phyloP scores from a whole-genome alignment of 441 rosid genomes.

The Caryocar brasiliense region DNA sequence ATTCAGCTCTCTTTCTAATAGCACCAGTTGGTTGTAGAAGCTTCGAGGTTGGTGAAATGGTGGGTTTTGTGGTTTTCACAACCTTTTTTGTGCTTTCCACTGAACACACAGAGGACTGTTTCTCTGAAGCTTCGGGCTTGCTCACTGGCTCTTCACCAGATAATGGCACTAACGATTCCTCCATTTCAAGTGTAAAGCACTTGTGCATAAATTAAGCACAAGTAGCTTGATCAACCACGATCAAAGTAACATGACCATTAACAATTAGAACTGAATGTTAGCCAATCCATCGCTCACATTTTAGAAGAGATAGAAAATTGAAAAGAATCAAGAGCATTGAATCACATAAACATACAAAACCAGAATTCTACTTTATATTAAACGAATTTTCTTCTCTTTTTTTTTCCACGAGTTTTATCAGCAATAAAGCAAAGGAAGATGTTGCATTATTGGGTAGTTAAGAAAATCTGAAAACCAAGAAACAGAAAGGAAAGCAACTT shows the following conservation, averaged over 20 bases:
- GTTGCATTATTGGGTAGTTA: not conserved
- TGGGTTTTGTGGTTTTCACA: constrained; percentile 24
- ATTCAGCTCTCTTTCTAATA: constrained; percentile 45
- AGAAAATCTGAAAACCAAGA: not conserved
- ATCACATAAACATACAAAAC: not conserved
- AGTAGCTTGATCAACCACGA: constrained; percentile 9
- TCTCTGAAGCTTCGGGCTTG: constrained; percentile 23
- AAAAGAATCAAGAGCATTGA: not conserved
- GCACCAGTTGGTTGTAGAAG: constrained; percentile 37
- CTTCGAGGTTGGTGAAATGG: constrained; percentile 30
- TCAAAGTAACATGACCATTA: constrained; percentile 14
- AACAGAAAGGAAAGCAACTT: not conserved
- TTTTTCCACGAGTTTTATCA: not conserved
- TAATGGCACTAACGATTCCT: constrained; percentile 34
- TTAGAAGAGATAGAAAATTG: not conserved
- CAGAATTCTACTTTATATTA: too few species aligned
- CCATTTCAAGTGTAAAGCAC: constrained; percentile 40
- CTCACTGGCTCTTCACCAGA: constrained; percentile 25
- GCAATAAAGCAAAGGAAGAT: not conserved
- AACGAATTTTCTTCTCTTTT: not conserved
- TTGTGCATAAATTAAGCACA: constrained; percentile 17
- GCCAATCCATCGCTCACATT: not conserved
- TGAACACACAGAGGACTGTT: constrained; percentile 27
- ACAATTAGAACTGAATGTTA: constrained; percentile 6
- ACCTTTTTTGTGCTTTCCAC: constrained; percentile 31